These are phyloP conservation scores for Potentilla sterilis DNA, from an alignment of 306 rosid species.

Conservation along the genomic window DNA sequence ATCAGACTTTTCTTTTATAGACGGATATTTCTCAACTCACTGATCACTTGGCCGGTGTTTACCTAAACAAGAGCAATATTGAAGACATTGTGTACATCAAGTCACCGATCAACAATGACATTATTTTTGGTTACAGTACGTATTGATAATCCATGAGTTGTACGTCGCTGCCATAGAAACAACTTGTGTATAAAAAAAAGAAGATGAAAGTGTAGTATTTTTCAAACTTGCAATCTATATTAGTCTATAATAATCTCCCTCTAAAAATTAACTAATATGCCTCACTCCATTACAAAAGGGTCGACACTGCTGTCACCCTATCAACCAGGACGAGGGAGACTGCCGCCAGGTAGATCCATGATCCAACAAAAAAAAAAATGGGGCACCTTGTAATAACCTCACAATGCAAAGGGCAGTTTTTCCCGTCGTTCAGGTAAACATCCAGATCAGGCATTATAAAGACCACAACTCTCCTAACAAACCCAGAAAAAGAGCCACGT, in stretches of 20 bases:
- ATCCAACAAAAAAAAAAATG: background rate
- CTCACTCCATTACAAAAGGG: background rate
- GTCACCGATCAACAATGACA: background rate
- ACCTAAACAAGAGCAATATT: background rate
- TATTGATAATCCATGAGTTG: background rate
- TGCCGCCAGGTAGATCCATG: background rate
- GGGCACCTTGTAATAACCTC: constrained; percentile 19
- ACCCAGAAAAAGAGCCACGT: background rate
- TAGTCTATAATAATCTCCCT: background rate
- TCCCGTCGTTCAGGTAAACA: background rate
- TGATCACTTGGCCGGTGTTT: background rate
- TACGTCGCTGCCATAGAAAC: background rate
- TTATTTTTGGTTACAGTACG: background rate
- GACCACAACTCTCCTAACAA: background rate
- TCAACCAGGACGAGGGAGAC: background rate
- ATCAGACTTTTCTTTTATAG: background rate
- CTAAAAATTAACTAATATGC: background rate
- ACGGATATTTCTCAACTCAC: background rate
- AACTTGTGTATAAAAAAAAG: background rate
- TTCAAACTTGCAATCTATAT: background rate
- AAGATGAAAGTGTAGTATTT: background rate
- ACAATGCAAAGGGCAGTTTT: background rate
- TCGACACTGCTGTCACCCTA: background rate
- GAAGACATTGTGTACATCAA: background rate
- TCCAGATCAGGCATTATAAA: constrained; percentile 17